Evolutionary conservation across 1,139 yeast genomes (phyloP).

Genomic region (Magnusiomyces tetraspermus): DNA sequence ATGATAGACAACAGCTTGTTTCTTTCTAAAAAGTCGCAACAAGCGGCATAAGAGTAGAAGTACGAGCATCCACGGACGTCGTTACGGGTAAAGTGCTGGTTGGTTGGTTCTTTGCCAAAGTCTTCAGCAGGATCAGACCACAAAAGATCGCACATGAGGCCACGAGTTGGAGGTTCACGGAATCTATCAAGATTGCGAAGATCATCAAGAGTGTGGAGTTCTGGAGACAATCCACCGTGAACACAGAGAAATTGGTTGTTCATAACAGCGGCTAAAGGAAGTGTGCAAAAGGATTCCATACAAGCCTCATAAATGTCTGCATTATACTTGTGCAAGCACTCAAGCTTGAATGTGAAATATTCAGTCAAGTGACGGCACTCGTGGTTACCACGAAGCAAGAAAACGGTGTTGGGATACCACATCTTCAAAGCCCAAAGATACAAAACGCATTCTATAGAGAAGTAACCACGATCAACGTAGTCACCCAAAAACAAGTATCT

Average conservation of each 20-base stretch:
- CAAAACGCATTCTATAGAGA: slow-evolving; percentile 79
- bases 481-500: slow-evolving; percentile 86
- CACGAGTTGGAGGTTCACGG: slow-evolving; percentile 88
- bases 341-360: slow-evolving; percentile 86
- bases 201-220: slow-evolving; percentile 62
- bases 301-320: slow-evolving; percentile 61
- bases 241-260: slow-evolving; percentile 92
- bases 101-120: slow-evolving; percentile 63
- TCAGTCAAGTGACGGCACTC: slow-evolving; percentile 92
- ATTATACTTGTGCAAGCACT: slow-evolving; percentile 81
- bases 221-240: slow-evolving; percentile 96
- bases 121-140: slow-evolving; percentile 96
- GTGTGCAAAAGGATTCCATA: slow-evolving; percentile 70
- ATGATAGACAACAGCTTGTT: slow-evolving; percentile 76
- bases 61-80: slow-evolving; percentile 88
- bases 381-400: slow-evolving; percentile 89
- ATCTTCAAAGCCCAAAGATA: slow-evolving; percentile 75
- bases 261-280: slow-evolving; percentile 92
- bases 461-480: slow-evolving; percentile 92
- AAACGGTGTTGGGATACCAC: slow-evolving; percentile 65
- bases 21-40: slow-evolving; percentile 68
- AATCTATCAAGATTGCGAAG: slow-evolving; percentile 64
- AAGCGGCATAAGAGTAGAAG: slow-evolving; percentile 78
- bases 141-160: slow-evolving; percentile 86
- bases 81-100: slow-evolving; percentile 53